Evolutionary conservation across 129 eudicot species (phyloP).

Genomic region (Centella asiatica): DNA sequence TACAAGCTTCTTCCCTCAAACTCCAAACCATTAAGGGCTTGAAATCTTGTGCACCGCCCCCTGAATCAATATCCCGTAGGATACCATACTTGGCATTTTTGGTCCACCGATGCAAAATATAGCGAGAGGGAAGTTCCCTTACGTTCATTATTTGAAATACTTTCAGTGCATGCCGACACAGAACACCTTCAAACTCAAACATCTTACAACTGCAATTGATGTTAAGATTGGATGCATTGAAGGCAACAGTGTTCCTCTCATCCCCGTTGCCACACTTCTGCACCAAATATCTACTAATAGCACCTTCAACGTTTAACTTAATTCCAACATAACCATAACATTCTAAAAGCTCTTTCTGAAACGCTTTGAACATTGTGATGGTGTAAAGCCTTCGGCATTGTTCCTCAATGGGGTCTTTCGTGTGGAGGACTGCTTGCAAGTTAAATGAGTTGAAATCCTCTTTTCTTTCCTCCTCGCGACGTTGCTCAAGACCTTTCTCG

Average conservation of each 20-base stretch:
- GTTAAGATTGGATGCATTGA: constrained; percentile 67
- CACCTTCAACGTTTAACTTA: constrained; percentile 75
- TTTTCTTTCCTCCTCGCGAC: constrained; percentile 68
- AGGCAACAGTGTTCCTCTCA: constrained; percentile 75
- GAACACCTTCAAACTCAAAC: constrained; percentile 88
- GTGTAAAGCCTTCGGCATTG: constrained; percentile 75
- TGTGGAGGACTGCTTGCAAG: constrained; percentile 56
- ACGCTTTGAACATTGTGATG: constrained; percentile 49
- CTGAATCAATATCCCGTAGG: constrained; percentile 58
- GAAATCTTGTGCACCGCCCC: constrained; percentile 57
- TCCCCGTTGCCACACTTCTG: constrained; percentile 74
- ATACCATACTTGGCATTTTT: constrained; percentile 70
- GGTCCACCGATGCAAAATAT: constrained; percentile 71
- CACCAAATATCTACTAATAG: constrained; percentile 62
- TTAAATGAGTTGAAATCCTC: constrained; percentile 75
- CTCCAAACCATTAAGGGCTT: constrained; percentile 83
- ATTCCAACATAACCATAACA: constrained; percentile 66
- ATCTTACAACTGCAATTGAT: constrained; percentile 74
- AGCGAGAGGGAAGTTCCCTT: constrained; percentile 78
- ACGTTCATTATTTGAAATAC: constrained; percentile 74
- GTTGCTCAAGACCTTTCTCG: constrained; percentile 69
- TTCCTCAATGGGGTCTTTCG: constrained; percentile 84
- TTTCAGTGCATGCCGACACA: constrained; percentile 73
- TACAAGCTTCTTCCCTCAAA: constrained; percentile 75
- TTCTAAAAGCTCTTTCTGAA: constrained; percentile 82